Conservation (phyloP, 2,329 filamentous ascomycete species). For the Fusarium sp. region DNA sequence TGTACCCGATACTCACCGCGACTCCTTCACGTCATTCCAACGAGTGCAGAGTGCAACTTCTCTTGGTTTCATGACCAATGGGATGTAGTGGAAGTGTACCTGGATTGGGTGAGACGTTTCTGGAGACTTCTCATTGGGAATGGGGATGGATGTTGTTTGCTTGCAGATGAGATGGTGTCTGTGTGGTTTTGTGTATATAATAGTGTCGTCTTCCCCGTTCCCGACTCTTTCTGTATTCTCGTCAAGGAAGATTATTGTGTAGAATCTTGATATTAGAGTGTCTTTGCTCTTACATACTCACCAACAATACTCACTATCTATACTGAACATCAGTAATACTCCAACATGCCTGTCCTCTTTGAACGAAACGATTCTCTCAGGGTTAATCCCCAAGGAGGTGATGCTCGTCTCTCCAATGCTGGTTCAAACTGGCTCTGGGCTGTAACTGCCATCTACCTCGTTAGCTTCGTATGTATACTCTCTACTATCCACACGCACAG, state of each 20-base stretch:
- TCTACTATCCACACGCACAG: no score
- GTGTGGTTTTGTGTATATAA: conserved; percentile 16
- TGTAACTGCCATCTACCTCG: conserved; percentile 60
- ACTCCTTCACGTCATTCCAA: conserved; percentile 25
- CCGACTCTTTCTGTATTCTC: background rate
- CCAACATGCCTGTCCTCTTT: conserved; percentile 50
- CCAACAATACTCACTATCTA: background rate
- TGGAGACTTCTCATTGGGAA: conserved; percentile 3
- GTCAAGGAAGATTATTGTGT: background rate
- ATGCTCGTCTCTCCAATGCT: conserved; percentile 54
- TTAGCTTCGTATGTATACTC: conserved; percentile 56
- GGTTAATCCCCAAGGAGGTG: conserved; percentile 58
- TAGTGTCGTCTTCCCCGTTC: background rate
- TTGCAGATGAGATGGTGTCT: background rate
- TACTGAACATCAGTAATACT: background rate
- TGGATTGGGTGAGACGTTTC: conserved; percentile 6
- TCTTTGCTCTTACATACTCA: background rate
- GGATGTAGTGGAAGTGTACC: conserved; percentile 8
- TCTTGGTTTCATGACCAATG: conserved; percentile 16
- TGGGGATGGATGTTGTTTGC: background rate
- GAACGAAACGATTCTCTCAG: conserved; percentile 59
- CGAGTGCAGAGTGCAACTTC: conserved; percentile 13
- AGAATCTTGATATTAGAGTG: background rate
- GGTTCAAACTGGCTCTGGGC: conserved; percentile 68
- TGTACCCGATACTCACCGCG: conserved; percentile 21